Conservation (phyloP, 164 flowering plant species). For the Vitis cinerea region DNA sequence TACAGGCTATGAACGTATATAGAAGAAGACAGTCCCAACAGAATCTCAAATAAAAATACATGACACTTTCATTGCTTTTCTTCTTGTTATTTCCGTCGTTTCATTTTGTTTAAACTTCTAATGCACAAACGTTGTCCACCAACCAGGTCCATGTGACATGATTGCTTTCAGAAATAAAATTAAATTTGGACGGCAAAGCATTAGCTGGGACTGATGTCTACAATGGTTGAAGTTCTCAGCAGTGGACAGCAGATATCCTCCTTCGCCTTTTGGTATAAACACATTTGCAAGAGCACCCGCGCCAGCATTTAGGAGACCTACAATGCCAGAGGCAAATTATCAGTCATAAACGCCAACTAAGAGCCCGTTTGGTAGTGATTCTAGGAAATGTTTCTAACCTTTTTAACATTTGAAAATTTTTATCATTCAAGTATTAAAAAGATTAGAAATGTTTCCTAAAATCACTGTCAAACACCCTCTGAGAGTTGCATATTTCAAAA, state of each 20-base stretch:
- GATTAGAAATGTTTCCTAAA: too few species aligned
- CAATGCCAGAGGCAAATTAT: neutral
- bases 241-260: neutral
- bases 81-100: too few species aligned
- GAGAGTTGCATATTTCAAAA: too few species aligned
- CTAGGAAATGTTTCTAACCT: too few species aligned
- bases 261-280: neutral
- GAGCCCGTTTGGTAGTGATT: too few species aligned
- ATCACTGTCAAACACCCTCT: too few species aligned
- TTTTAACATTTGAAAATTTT: too few species aligned
- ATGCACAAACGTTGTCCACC: neutral
- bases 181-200: neutral
- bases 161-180: neutral
- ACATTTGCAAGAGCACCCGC: neutral
- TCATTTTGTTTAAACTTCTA: neutral
- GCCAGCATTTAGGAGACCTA: neutral
- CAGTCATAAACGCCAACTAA: too few species aligned
- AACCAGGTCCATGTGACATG: neutral
- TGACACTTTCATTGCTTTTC: neutral
- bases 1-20: too few species aligned
- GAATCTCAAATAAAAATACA: neutral
- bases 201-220: neutral
- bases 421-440: too few species aligned
- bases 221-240: neutral
- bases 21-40: too few species aligned